phyloP scores from a whole-genome alignment of 2,329 filamentous ascomycete genomes.

The Diaporthe longicolla region DNA sequence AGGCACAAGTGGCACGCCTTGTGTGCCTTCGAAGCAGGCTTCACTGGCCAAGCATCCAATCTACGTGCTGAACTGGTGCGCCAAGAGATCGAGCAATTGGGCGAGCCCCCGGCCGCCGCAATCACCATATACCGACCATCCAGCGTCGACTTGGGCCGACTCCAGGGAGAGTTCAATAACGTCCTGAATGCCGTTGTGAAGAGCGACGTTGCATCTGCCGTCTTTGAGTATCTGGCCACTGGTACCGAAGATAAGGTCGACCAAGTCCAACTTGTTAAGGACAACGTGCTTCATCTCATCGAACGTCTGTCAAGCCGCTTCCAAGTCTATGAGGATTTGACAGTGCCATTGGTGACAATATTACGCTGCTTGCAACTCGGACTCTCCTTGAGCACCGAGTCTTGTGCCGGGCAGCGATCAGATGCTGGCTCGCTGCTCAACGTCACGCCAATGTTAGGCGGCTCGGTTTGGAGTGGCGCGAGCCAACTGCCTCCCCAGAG shows the following conservation, averaged over 20 bases:
- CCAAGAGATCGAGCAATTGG: conserved; percentile 73
- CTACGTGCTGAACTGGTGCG: conserved; percentile 75
- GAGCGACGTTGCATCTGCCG: conserved; percentile 57
- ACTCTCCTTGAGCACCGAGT: conserved; percentile 67
- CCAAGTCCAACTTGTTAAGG: conserved; percentile 65
- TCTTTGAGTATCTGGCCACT: conserved; percentile 52
- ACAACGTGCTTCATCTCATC: conserved; percentile 77
- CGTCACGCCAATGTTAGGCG: conserved; percentile 71
- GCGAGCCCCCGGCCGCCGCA: conserved; percentile 75
- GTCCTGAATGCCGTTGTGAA: conserved; percentile 76
- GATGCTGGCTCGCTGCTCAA: conserved; percentile 53
- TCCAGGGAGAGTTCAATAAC: conserved; percentile 89
- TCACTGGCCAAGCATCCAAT: conserved; percentile 78
- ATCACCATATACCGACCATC: conserved; percentile 79
- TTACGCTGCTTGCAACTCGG: conserved; percentile 85
- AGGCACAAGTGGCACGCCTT: conserved; percentile 72
- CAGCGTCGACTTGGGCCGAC: conserved; percentile 74
- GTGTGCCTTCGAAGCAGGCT: conserved; percentile 73
- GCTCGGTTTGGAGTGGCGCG: conserved; percentile 52
- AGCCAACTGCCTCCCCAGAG: conserved; percentile 50
- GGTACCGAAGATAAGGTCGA: conserved; percentile 53
- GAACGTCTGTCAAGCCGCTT: conserved; percentile 78
- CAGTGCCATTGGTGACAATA: conserved; percentile 82
- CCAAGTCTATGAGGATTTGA: conserved; percentile 87
- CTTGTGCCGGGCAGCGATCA: conserved; percentile 33